Base-by-base conservation (phyloP, 73 alveolate species). In the Paramecium tetraurelia region DNA sequence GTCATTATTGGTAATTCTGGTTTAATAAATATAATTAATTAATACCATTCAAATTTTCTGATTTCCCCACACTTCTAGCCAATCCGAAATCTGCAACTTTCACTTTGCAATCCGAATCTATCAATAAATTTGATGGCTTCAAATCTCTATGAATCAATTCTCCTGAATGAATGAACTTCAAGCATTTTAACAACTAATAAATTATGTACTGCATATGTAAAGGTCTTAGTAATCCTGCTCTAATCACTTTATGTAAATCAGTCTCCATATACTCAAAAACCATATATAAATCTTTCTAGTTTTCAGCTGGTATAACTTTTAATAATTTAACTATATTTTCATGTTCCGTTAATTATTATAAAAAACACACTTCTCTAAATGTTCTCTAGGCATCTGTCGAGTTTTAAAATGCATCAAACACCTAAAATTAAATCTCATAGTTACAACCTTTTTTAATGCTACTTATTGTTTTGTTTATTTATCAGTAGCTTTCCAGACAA, bases 321-420 rank as follows among this genome's bases (percentile, higher is more conserved):
- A 50, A 75, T 38, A 95, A 92, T 21, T 92, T 44, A 84, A 95
- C 94, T n/a, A 95, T 95, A 59, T 95, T 95, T 16, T 95, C 97
- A 50, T 95, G 97, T 20, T 95, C 97, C 50, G 92, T 85, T 40
- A 95, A 57, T 85, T 95, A 94, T 86, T 95, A 93, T 44, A 95
- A 87, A 38, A 95, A 89, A 72, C 75, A 72, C 36, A 96, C 95
- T 86, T 96, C 99, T 80, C 99, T 95, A 92, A 96, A 96, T 31
- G 99, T 96, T 58, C 99, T 75, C 75, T 96, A 93, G 40, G 96
- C 92, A 88, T 93, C 96, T 16, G 96, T 93, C 22, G 94, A 93
- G 59, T 93, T 93, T 88, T 93, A 92, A 70, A 93, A 93, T 29
- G 96, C 96, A 76, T 93, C 96, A 84, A 93, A 93, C 29, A 89